Conservation (phyloP, 495 filamentous ascomycete genomes). For the Haplographium delicatum region DNA sequence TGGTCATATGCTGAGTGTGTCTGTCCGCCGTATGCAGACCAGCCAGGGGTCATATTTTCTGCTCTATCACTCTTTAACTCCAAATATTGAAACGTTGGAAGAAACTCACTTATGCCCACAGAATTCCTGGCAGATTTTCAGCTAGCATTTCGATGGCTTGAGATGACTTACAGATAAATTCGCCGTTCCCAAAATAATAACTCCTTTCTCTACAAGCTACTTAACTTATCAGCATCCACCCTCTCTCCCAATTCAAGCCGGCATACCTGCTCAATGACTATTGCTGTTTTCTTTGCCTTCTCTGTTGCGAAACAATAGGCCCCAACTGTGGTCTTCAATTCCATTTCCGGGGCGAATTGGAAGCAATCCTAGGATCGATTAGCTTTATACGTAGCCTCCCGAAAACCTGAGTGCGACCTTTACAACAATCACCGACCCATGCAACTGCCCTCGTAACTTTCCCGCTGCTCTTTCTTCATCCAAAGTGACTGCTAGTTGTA, state of each 20-base stretch:
- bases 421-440: conserved; percentile 67
- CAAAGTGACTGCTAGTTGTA: conserved; percentile 45
- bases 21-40: conserved; percentile 40
- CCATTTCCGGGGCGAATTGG: neutral
- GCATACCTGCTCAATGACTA: neutral
- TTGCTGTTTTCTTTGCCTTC: neutral
- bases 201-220: neutral
- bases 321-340: conserved; percentile 1
- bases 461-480: conserved; percentile 54
- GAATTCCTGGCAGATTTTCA: neutral
- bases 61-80: neutral
- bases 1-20: conserved; percentile 37
- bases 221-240: neutral
- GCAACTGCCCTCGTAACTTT: conserved; percentile 52
- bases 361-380: conserved; percentile 29
- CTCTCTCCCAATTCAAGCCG: neutral
- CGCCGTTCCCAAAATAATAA: conserved; percentile 2
- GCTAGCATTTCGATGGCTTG: neutral
- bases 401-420: conserved; percentile 44
- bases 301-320: neutral
- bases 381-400: neutral
- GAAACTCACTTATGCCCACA: neutral
- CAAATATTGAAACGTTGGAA: neutral
- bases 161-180: neutral
- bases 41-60: conserved; percentile 31